phyloP scores from a whole-genome alignment of 2,329 filamentous ascomycete genomes.

The Xylaria sp. region DNA sequence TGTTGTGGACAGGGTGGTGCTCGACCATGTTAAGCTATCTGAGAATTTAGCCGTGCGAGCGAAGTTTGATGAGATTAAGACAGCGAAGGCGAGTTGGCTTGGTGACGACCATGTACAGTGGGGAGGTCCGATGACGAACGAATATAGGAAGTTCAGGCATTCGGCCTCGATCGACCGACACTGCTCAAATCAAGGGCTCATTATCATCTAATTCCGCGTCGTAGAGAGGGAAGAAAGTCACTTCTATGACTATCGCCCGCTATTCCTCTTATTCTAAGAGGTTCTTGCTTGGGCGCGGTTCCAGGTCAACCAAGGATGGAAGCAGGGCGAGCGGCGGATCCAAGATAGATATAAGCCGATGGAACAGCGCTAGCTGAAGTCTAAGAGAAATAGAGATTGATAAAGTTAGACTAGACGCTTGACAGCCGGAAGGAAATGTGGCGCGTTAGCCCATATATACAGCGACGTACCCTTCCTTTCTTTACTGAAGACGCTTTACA shows the following conservation, averaged over 20 bases:
- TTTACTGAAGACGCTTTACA: not conserved
- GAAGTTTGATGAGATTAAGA: not conserved
- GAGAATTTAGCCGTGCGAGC: not conserved
- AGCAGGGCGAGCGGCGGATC: not conserved
- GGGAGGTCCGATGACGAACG: slow-evolving; percentile 9
- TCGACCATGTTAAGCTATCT: slow-evolving; percentile 39
- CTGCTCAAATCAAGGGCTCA: slow-evolving; percentile 5
- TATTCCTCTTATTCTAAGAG: not conserved
- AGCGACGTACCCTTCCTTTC: slow-evolving; percentile 2
- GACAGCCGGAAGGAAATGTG: slow-evolving; percentile 5
- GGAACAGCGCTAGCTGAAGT: not conserved
- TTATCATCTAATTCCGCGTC: not conserved
- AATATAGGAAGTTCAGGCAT: slow-evolving; percentile 20
- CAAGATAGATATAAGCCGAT: not conserved
- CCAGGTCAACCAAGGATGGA: not conserved
- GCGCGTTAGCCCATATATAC: slow-evolving; percentile 22
- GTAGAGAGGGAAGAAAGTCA: not conserved
- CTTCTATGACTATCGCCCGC: not conserved
- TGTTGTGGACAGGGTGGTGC: slow-evolving; percentile 44
- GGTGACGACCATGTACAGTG: slow-evolving; percentile 15
- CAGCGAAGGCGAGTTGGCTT: slow-evolving; percentile 1
- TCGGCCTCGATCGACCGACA: not conserved
- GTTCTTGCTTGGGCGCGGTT: not conserved
- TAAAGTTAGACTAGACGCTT: not conserved
- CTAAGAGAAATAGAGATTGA: not conserved